A percentile compares a stretch with the other conserved stretches of the same genome.
phyloP scores from a whole-genome alignment of 257 asterid genomes.

The Solanum peruvianum region DNA sequence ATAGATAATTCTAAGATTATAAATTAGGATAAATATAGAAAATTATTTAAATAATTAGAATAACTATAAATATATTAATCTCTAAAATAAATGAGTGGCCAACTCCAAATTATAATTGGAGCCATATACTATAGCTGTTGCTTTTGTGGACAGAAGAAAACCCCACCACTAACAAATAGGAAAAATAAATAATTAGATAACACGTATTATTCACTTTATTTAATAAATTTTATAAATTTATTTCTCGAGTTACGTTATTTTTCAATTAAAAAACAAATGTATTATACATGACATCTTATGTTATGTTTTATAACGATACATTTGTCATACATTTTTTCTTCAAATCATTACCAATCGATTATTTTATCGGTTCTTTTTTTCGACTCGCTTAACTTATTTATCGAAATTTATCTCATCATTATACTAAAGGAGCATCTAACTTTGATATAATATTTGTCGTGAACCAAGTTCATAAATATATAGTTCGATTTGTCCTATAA shows the following conservation, averaged over 20 bases:
- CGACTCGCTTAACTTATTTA: fast-evolving
- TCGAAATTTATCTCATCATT: not conserved
- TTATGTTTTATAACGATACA: not conserved
- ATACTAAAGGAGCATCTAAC: not conserved
- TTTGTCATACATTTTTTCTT: not conserved
- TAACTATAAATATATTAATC: not conserved
- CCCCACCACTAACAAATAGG: not conserved
- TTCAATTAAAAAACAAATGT: not conserved
- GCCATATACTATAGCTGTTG: not conserved
- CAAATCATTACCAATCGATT: fast-evolving
- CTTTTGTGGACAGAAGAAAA: not conserved
- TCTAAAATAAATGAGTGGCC: not conserved
- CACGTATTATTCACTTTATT: not conserved
- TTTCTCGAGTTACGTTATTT: not conserved
- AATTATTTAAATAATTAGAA: not conserved
- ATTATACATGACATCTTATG: not conserved
- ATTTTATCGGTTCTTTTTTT: fast-evolving
- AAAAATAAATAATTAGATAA: not conserved
- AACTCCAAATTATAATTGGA: not conserved
- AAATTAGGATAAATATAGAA: not conserved
- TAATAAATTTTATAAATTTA: not conserved
- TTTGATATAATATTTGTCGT: not conserved
- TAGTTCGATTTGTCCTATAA: fast-evolving
- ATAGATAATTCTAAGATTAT: not conserved
- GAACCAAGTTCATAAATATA: not conserved